These are phyloP conservation scores for Chenopodium album DNA, from an alignment of 148 eudicot species.

Conservation along the genomic window DNA sequence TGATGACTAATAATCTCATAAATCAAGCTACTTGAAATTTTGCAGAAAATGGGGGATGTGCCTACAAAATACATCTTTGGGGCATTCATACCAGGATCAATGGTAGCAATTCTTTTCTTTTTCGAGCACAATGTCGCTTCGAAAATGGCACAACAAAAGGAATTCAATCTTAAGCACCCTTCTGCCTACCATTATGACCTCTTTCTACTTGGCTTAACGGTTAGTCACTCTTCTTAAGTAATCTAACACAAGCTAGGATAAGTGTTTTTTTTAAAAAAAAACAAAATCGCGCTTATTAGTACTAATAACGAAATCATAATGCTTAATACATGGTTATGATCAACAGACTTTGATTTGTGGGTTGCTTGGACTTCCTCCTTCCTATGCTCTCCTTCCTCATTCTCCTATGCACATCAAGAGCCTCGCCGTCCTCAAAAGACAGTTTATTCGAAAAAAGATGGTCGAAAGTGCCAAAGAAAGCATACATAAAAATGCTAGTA, in stretches of 20 bases:
- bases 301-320: too few relatives aligned
- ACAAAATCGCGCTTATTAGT: background rate
- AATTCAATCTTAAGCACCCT: constrained; percentile 38
- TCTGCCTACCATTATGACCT: constrained; percentile 40
- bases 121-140: constrained; percentile 43
- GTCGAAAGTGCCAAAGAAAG: constrained; percentile 39
- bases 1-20: background rate
- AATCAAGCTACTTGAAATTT: background rate
- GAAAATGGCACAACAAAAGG: constrained; percentile 38
- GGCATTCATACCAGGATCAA: constrained; percentile 35
- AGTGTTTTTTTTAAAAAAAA: too few relatives aligned
- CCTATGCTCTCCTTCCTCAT: constrained; percentile 36
- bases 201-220: constrained; percentile 37
- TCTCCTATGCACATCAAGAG: constrained; percentile 44
- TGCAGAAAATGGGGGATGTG: constrained; percentile 37
- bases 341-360: constrained; percentile 42
- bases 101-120: constrained; percentile 37
- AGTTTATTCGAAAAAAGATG: constrained; percentile 32
- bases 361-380: constrained; percentile 40
- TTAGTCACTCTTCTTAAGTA: background rate
- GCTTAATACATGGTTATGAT: background rate
- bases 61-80: constrained; percentile 31
- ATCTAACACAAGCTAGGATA: background rate
- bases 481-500: constrained; percentile 28
- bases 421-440: constrained; percentile 37